Evolutionary conservation across 306 rosid genomes (phyloP).

Genomic region (Phaseolus lunatus): DNA sequence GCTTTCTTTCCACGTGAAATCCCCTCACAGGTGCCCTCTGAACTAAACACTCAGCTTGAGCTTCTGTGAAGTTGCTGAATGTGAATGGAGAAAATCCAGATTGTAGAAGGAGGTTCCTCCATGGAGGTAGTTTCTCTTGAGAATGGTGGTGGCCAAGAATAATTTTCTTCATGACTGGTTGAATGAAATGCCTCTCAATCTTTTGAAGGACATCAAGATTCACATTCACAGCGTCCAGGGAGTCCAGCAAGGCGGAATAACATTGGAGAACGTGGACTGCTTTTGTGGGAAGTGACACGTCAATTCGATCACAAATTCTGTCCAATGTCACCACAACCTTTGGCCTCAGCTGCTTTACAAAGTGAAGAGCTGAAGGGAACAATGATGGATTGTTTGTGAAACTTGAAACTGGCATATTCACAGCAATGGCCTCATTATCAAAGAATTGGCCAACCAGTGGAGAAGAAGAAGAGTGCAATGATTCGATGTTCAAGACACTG

Average conservation of each 20-base stretch:
- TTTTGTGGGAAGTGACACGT: conserved; percentile 63
- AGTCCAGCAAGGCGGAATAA: conserved; percentile 75
- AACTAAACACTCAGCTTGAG: conserved; percentile 90
- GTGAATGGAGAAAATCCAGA: conserved; percentile 79
- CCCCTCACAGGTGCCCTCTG: conserved; percentile 87
- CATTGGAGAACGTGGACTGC: conserved; percentile 66
- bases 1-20: conserved; percentile 83
- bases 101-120: conserved; percentile 68
- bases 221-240: conserved; percentile 81
- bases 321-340: conserved; percentile 75
- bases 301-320: conserved; percentile 67
- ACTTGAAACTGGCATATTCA: conserved; percentile 71
- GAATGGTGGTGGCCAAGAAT: conserved; percentile 56
- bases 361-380: conserved; percentile 66
- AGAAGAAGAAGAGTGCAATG: conserved; percentile 66
- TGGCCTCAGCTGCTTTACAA: conserved; percentile 75
- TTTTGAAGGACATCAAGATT: conserved; percentile 72
- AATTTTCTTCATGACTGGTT: conserved; percentile 79
- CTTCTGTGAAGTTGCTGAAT: conserved; percentile 85
- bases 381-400: conserved; percentile 56
- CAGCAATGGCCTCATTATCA: conserved; percentile 72
- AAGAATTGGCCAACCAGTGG: conserved; percentile 53
- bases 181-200: conserved; percentile 81
- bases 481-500: conserved; percentile 63
- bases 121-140: conserved; percentile 60